Conservation (phyloP, 106 monocot species). For the Phalaenopsis equestris region DNA sequence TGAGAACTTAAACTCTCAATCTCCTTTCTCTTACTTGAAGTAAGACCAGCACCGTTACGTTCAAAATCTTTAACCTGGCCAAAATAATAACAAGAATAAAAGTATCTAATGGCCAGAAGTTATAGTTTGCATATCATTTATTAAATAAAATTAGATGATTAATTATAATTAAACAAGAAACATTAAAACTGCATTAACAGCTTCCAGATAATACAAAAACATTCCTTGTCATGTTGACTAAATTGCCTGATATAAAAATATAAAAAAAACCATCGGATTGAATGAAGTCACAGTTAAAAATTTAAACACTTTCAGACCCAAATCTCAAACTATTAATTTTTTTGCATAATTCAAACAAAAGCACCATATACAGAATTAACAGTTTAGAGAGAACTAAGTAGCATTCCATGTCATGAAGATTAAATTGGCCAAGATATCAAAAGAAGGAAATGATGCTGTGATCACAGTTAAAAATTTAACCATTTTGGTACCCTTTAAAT, state of each 20-base stretch:
- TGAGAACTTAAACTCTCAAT: constrained; percentile 59
- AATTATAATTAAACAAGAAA: neutral
- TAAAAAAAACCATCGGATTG: neutral
- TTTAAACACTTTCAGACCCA: neutral
- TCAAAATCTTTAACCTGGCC: constrained; percentile 91
- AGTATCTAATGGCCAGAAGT: neutral
- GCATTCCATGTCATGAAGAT: too few species aligned
- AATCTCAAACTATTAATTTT: too few species aligned
- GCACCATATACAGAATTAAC: too few species aligned
- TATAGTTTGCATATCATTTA: neutral
- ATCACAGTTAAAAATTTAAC: too few species aligned
- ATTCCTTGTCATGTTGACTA: neutral
- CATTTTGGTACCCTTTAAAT: too few species aligned
- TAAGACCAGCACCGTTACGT: constrained; percentile 70
- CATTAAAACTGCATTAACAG: neutral
- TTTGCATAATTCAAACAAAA: too few species aligned
- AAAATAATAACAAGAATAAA: neutral
- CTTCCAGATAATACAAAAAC: neutral
- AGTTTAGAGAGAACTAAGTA: too few species aligned
- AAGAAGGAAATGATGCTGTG: too few species aligned
- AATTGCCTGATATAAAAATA: neutral
- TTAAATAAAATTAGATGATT: neutral
- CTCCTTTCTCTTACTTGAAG: constrained; percentile 64
- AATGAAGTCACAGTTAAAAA: neutral
- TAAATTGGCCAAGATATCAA: too few species aligned